Conservation (phyloP, 768 basidiomycete species). For the Botryobasidium botryosum region DNA sequence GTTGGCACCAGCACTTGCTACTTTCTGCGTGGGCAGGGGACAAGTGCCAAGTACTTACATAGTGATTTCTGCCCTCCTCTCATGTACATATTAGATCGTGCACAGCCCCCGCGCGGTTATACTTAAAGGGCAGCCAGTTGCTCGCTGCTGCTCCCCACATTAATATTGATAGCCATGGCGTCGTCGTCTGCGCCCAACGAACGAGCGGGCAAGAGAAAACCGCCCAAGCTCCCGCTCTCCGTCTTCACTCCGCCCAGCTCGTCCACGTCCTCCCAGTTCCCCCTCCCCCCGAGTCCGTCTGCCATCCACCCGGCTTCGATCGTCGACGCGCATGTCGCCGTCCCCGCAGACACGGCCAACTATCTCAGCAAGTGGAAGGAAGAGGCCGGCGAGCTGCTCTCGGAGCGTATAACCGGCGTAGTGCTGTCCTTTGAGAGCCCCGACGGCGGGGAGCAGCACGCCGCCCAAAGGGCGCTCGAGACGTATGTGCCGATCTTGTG, state of each 20-base stretch:
- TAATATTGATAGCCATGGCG: no score
- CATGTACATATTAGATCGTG: no score
- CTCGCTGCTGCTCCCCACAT: no score
- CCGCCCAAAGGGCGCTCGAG: not conserved
- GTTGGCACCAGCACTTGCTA: no score
- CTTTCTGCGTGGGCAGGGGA: no score
- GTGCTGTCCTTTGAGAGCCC: conserved; percentile 31
- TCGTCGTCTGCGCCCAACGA: no score
- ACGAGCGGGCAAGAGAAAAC: no score
- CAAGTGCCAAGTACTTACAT: no score
- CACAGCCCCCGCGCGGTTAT: no score
- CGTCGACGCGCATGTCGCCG: conserved; percentile 50
- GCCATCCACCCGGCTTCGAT: conserved; percentile 43
- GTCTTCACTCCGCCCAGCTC: conserved; percentile 57
- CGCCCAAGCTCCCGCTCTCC: conserved; percentile 58
- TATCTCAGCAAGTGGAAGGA: conserved; percentile 35
- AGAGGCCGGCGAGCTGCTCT: conserved; percentile 31
- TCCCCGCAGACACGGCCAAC: conserved; percentile 26
- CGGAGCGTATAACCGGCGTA: conserved; percentile 32
- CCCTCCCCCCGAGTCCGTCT: conserved; percentile 49
- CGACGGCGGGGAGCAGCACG: not conserved
- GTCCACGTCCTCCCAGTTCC: conserved; percentile 48
- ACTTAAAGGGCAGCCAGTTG: no score
- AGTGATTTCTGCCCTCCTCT: no score
- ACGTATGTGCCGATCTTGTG: not conserved